Percentiles rank a stretch among this genome's conserved stretches.
These are phyloP conservation scores for Aegilops sharonensis DNA, from an alignment of 176 grass and related monocot genomes.

Conservation along the genomic window DNA sequence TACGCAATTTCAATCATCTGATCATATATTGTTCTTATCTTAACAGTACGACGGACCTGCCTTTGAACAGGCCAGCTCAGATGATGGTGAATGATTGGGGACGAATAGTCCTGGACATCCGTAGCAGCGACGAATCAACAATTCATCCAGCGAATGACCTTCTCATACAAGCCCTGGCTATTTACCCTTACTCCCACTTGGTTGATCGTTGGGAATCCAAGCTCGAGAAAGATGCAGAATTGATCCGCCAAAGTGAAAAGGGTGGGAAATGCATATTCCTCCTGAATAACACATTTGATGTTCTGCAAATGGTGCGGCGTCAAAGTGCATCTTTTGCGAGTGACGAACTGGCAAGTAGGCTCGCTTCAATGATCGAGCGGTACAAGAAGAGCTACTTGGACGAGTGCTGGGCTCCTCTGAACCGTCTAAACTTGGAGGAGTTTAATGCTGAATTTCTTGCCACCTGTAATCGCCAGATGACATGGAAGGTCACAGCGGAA, in stretches of 20 bases:
- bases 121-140: neutral
- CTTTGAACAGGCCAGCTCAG: too few relatives aligned
- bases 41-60: too few relatives aligned
- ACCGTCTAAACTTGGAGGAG: neutral
- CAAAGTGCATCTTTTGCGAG: neutral
- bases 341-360: neutral
- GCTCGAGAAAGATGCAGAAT: neutral
- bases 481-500: neutral
- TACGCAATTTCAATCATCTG: too few relatives aligned
- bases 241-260: neutral
- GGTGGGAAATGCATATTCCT: neutral
- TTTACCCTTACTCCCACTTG: neutral
- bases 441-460: neutral
- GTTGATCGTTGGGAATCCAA: neutral
- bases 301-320: neutral
- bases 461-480: neutral
- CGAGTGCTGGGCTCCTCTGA: neutral
- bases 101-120: neutral
- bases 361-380: neutral
- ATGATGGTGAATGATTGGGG: neutral
- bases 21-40: too few relatives aligned
- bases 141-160: neutral
- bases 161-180: neutral
- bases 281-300: neutral
- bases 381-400: neutral